These are phyloP conservation scores for Fusarium piperis DNA, from an alignment of 2,329 filamentous ascomycete species.

Conservation along the genomic window DNA sequence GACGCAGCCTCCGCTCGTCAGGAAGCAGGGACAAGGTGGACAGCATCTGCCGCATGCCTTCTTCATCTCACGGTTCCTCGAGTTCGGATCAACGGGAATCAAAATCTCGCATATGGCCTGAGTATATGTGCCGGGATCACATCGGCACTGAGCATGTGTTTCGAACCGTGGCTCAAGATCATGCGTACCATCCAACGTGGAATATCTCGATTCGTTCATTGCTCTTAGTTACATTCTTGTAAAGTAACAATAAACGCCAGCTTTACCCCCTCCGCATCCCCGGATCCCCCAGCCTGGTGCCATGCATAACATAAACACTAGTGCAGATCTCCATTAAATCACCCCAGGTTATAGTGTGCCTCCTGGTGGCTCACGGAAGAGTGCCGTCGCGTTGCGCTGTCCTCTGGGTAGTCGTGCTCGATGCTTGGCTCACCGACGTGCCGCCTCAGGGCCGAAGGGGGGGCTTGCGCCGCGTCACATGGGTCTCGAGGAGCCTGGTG, in stretches of 20 bases:
- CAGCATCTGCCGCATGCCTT: background rate
- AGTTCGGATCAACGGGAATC: slow-evolving; percentile 4
- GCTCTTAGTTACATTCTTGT: background rate
- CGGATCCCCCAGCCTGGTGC: background rate
- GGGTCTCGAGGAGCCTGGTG: background rate
- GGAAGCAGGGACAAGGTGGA: background rate
- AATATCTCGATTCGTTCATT: background rate
- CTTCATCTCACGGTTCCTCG: background rate
- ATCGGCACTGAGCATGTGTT: background rate
- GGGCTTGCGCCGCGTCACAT: slow-evolving; percentile 38
- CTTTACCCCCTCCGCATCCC: background rate
- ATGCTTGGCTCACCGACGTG: slow-evolving; percentile 42
- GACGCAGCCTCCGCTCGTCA: slow-evolving; percentile 2
- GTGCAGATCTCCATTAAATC: background rate
- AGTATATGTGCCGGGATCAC: background rate
- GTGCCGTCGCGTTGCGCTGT: slow-evolving; percentile 43
- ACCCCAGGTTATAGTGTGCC: slow-evolving; percentile 38
- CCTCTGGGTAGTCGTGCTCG: slow-evolving; percentile 45
- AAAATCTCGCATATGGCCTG: background rate
- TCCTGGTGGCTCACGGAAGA: slow-evolving; percentile 46
- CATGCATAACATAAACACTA: background rate
- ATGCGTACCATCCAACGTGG: background rate
- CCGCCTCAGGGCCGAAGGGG: slow-evolving; percentile 39
- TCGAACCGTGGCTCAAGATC: background rate
- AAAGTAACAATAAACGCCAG: background rate